Conservation (phyloP, 345 rosid genomes). For the Ceriops tagal region DNA sequence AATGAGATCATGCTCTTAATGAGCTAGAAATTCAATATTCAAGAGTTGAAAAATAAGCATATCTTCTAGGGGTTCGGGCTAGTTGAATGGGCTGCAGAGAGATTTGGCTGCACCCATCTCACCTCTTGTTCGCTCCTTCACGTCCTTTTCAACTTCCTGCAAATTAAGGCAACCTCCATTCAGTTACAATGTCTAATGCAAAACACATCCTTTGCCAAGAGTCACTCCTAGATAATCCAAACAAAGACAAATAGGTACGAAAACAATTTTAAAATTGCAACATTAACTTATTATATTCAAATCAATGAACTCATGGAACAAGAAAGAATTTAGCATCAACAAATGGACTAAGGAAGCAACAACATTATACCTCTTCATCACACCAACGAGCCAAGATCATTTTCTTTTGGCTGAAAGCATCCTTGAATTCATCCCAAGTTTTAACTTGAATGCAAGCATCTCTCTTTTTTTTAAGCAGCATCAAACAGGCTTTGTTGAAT, state of each 20-base stretch:
- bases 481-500: slow-evolving; percentile 65
- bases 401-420: slow-evolving; percentile 69
- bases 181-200: not conserved
- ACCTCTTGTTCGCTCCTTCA: slow-evolving; percentile 82
- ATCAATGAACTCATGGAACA: not conserved
- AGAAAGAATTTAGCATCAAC: not conserved
- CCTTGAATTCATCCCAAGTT: slow-evolving; percentile 85
- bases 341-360: not conserved
- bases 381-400: slow-evolving; percentile 98
- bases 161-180: not conserved
- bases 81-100: slow-evolving; percentile 88
- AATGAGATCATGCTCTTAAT: not conserved
- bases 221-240: not conserved
- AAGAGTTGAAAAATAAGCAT: not conserved
- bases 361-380: slow-evolving; percentile 66
- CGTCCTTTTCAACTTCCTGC: slow-evolving; percentile 88
- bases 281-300: not conserved
- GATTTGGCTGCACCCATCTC: slow-evolving; percentile 93
- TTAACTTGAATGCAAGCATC: slow-evolving; percentile 66
- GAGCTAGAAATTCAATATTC: not conserved
- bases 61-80: slow-evolving; percentile 86
- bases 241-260: not conserved
- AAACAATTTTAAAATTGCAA: not conserved
- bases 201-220: not conserved
- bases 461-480: slow-evolving; percentile 63